Percentiles rank a stretch among this genome's conserved stretches.
Evolutionary conservation across 2,329 filamentous ascomycete species (phyloP).

Genomic region (Cladosporium phlei): DNA sequence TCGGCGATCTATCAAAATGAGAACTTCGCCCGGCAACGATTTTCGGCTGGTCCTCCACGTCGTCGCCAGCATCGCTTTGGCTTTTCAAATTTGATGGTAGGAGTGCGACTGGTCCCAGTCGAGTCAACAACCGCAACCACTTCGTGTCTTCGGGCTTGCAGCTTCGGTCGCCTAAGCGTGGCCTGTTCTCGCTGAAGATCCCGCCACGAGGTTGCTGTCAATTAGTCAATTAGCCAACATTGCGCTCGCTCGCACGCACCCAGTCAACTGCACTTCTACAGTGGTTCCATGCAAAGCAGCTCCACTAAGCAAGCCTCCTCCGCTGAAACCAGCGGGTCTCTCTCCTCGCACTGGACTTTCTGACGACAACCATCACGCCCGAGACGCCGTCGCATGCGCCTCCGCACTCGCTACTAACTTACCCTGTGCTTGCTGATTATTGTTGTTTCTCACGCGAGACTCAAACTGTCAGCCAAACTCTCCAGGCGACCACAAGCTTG

Average conservation of each 20-base stretch:
- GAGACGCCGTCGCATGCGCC: conserved; percentile 1
- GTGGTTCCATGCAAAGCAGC: conserved; percentile 10
- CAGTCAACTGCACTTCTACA: neutral
- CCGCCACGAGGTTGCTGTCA: too few relatives aligned
- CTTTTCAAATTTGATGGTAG: too few relatives aligned
- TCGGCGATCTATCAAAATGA: conserved; percentile 11
- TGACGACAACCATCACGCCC: conserved; percentile 4
- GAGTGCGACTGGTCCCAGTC: too few relatives aligned
- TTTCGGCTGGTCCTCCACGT: conserved; percentile 8
- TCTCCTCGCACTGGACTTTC: neutral
- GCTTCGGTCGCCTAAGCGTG: too few relatives aligned
- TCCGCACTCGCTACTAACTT: conserved; percentile 10
- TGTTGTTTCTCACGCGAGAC: conserved; percentile 1
- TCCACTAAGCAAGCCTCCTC: conserved; percentile 9
- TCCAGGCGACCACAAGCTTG: neutral
- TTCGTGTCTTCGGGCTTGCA: too few relatives aligned
- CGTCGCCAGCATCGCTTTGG: too few relatives aligned
- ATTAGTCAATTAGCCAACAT: conserved; percentile 9
- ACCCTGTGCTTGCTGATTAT: neutral
- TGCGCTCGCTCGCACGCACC: neutral
- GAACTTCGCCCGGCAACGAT: conserved; percentile 2
- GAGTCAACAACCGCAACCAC: too few relatives aligned
- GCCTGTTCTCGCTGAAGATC: too few relatives aligned
- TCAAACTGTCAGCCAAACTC: neutral
- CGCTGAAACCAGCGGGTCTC: conserved; percentile 11